These are phyloP conservation scores for Chlamydomonas urium DNA, from an alignment of 139 green algal genomes.

Conservation along the genomic window DNA sequence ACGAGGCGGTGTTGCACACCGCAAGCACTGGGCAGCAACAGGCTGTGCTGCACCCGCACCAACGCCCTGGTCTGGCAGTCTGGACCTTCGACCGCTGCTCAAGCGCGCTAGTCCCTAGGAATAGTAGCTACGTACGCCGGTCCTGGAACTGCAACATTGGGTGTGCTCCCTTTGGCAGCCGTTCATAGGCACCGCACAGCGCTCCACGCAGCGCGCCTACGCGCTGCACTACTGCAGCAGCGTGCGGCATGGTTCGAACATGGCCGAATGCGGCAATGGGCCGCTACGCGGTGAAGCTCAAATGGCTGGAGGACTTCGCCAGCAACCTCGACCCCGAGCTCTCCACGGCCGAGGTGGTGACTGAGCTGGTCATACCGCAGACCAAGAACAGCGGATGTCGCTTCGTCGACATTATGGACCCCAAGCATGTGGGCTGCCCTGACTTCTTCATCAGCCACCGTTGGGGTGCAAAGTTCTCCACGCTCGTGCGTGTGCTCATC, in stretches of 20 bases:
- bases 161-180: no score
- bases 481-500: neutral
- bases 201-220: no score
- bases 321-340: neutral
- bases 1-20: no score
- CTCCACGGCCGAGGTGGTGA: neutral
- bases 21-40: no score
- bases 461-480: neutral
- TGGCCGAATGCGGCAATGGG: neutral
- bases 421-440: neutral
- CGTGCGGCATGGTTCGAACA: neutral
- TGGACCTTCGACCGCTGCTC: no score
- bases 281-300: neutral
- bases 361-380: neutral
- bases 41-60: no score
- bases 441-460: slow-evolving; percentile 11
- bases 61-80: no score
- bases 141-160: no score
- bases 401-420: slow-evolving; percentile 3
- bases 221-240: no score
- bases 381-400: neutral
- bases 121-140: no score
- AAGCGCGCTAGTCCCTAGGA: no score
- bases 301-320: neutral
- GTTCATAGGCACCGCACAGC: no score